A percentile compares a stretch with the other conserved stretches of the same genome.
Conservation (phyloP, 139 green algal genomes). For the Haematococcus lacustris region DNA sequence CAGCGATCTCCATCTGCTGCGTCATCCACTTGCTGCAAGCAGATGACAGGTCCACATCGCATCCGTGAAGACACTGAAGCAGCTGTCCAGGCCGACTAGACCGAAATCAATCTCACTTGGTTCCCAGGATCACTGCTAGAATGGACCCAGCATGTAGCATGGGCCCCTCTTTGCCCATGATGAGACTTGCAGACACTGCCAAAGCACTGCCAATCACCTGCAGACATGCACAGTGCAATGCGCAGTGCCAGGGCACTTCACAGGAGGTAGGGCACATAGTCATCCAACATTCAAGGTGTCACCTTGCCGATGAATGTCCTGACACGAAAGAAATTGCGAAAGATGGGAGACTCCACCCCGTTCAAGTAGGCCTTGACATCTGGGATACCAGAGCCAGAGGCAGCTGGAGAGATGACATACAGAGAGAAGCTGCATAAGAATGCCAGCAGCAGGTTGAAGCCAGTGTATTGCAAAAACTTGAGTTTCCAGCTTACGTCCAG, state of each 20-base stretch:
- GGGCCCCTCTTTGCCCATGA: slow-evolving; percentile 55
- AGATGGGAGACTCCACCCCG: slow-evolving; percentile 39
- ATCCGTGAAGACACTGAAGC: neutral
- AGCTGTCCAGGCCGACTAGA: neutral
- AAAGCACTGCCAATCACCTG: slow-evolving; percentile 48
- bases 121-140: slow-evolving; percentile 45
- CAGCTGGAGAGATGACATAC: slow-evolving; percentile 43
- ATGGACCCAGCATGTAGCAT: slow-evolving; percentile 56
- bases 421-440: slow-evolving; percentile 34
- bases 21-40: slow-evolving; percentile 48
- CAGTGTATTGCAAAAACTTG: slow-evolving; percentile 38
- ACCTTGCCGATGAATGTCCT: slow-evolving; percentile 55
- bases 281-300: no score
- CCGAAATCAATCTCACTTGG: slow-evolving; percentile 17
- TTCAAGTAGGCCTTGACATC: slow-evolving; percentile 58
- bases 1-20: slow-evolving; percentile 41
- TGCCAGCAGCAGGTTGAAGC: slow-evolving; percentile 40
- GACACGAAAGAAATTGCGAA: slow-evolving; percentile 48
- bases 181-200: slow-evolving; percentile 39
- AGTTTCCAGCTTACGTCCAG: slow-evolving; percentile 18
- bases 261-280: no score
- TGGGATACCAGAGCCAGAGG: slow-evolving; percentile 47
- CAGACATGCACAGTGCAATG: neutral
- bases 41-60: neutral
- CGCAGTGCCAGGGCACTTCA: no score